A percentile compares a stretch with the other conserved stretches of the same genome.
These are phyloP conservation scores for Penicillium pancosmium DNA, from an alignment of 495 filamentous ascomycete species.

Conservation along the genomic window DNA sequence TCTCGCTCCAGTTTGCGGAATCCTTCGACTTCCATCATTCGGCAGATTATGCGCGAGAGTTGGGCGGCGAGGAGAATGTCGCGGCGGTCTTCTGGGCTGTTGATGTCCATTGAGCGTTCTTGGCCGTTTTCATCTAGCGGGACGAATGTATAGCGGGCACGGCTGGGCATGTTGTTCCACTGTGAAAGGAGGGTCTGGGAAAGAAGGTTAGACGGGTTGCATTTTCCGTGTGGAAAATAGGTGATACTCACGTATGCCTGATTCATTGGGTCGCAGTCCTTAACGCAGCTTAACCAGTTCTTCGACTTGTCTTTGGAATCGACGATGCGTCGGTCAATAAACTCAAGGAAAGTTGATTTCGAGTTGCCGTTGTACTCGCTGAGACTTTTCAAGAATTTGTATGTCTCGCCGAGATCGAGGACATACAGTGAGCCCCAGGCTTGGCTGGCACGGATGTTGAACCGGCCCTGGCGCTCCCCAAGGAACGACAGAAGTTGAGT, in stretches of 20 bases:
- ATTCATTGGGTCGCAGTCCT: slow-evolving; percentile 48
- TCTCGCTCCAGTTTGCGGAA: slow-evolving; percentile 53
- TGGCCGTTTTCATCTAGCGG: slow-evolving; percentile 33
- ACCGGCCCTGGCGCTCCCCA: slow-evolving; percentile 44
- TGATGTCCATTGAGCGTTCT: slow-evolving; percentile 48
- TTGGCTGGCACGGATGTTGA: slow-evolving; percentile 53
- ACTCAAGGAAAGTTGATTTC: slow-evolving; percentile 49
- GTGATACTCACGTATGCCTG: slow-evolving; percentile 45
- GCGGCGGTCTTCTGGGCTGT: slow-evolving; percentile 39
- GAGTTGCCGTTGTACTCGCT: slow-evolving; percentile 52
- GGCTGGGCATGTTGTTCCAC: slow-evolving; percentile 58
- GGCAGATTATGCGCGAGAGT: slow-evolving; percentile 51
- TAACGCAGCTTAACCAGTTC: slow-evolving; percentile 51
- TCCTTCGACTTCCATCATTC: slow-evolving; percentile 54
- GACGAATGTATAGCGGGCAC: slow-evolving; percentile 49
- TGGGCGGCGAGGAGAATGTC: slow-evolving; percentile 52
- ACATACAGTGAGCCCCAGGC: slow-evolving; percentile 49
- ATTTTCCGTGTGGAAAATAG: not conserved
- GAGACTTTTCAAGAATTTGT: slow-evolving; percentile 46
- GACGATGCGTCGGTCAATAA: slow-evolving; percentile 50
- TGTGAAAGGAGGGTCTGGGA: slow-evolving; percentile 46
- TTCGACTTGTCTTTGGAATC: slow-evolving; percentile 53
- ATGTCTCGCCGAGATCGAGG: slow-evolving; percentile 47
- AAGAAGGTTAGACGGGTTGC: not conserved
- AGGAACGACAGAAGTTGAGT: slow-evolving; percentile 46